Evolutionary conservation across 2,329 filamentous ascomycete species (phyloP).

Genomic region (Talaromyces albobiverticillius): DNA sequence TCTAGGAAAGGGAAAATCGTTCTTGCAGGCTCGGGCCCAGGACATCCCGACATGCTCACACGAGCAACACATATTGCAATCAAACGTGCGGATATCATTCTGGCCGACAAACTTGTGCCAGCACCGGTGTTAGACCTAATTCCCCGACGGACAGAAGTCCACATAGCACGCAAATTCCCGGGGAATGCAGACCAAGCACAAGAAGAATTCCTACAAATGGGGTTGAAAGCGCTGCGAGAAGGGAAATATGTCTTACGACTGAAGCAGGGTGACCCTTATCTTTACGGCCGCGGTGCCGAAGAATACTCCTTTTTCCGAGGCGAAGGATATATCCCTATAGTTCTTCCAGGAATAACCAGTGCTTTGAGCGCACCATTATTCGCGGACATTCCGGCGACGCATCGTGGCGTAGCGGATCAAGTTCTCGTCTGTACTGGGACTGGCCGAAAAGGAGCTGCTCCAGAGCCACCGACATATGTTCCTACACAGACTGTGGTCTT

Average conservation of each 20-base stretch:
- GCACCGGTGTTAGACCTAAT: slow-evolving; percentile 82
- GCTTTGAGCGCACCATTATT: slow-evolving; percentile 85
- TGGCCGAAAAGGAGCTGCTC: slow-evolving; percentile 80
- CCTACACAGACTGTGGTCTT: slow-evolving; percentile 81
- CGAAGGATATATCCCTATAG: slow-evolving; percentile 66
- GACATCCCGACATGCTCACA: slow-evolving; percentile 88
- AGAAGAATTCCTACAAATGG: slow-evolving; percentile 78
- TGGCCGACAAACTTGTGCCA: slow-evolving; percentile 60
- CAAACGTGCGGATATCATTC: slow-evolving; percentile 45
- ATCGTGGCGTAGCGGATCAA: slow-evolving; percentile 86
- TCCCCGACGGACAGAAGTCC: slow-evolving; percentile 80
- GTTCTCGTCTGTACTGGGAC: slow-evolving; percentile 96
- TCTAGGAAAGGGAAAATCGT: slow-evolving; percentile 65
- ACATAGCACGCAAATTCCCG: slow-evolving; percentile 95
- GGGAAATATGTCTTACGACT: slow-evolving; percentile 82
- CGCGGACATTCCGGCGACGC: slow-evolving; percentile 81
- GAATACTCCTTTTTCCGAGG: slow-evolving; percentile 80
- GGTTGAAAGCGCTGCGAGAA: slow-evolving; percentile 63
- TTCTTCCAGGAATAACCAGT: slow-evolving; percentile 87
- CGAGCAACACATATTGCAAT: slow-evolving; percentile 53
- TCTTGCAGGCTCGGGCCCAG: slow-evolving; percentile 87
- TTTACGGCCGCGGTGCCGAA: slow-evolving; percentile 93
- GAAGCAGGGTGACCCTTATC: slow-evolving; percentile 95
- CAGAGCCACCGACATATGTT: slow-evolving; percentile 76
- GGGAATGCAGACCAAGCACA: slow-evolving; percentile 94